These are phyloP conservation scores for Backusella tarrabulga DNA, from an alignment of 192 early-diverging fungal genomes.

Conservation along the genomic window DNA sequence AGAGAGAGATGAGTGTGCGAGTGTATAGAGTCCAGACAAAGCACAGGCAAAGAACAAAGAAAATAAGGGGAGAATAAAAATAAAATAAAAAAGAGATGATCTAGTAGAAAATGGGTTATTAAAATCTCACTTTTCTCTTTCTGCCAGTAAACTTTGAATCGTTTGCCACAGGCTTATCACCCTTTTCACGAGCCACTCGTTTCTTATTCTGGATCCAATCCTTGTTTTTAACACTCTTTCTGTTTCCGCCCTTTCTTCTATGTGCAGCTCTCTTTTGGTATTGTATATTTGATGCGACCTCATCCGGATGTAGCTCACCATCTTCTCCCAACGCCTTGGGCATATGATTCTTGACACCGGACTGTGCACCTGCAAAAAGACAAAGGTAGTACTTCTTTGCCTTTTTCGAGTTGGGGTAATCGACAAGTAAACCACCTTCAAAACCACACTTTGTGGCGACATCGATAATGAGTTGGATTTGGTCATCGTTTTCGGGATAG, in stretches of 20 bases:
- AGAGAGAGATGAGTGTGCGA: slow-evolving; percentile 2
- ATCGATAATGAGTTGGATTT: slow-evolving; percentile 90
- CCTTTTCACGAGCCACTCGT: slow-evolving; percentile 73
- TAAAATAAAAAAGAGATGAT: no score
- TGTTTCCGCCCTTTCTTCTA: slow-evolving; percentile 37
- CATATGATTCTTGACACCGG: slow-evolving; percentile 53
- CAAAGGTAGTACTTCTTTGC: slow-evolving; percentile 97
- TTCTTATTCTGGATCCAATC: slow-evolving; percentile 93
- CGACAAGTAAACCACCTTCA: slow-evolving; percentile 91
- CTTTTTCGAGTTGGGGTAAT: slow-evolving; percentile 95
- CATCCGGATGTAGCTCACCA: slow-evolving; percentile 45
- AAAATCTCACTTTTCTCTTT: slow-evolving; percentile 88
- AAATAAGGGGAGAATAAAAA: background rate
- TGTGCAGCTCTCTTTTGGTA: slow-evolving; percentile 40
- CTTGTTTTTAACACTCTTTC: slow-evolving; percentile 77
- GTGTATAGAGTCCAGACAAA: slow-evolving; percentile 6
- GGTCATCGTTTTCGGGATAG: slow-evolving; percentile 94
- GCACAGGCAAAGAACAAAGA: slow-evolving; percentile 9
- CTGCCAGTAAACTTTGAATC: slow-evolving; percentile 96
- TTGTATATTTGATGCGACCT: slow-evolving; percentile 30
- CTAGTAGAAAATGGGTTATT: slow-evolving; percentile 13
- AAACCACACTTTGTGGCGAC: slow-evolving; percentile 91
- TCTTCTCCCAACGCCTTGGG: slow-evolving; percentile 65
- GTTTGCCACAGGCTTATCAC: slow-evolving; percentile 71
- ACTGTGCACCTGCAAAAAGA: slow-evolving; percentile 88